Conservation (phyloP, 1,139 yeast species). For the Casaregolazyma suthepensis region DNA sequence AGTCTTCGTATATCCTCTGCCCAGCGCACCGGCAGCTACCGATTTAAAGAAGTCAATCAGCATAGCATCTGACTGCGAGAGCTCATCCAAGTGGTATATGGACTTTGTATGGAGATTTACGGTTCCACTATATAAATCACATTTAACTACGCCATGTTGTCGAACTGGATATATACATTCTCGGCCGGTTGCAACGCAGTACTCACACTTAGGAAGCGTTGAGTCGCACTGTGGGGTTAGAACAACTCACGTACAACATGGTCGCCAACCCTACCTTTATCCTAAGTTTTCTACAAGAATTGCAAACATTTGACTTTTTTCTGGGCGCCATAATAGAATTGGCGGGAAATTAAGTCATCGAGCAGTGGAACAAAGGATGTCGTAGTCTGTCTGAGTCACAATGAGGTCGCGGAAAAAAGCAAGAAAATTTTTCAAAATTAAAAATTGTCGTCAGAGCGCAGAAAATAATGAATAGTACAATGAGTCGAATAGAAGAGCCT, state of each 20-base stretch:
- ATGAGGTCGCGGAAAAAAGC: background rate
- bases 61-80: background rate
- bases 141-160: background rate
- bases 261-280: conserved; percentile 12
- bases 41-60: background rate
- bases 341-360: background rate
- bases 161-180: conserved; percentile 3
- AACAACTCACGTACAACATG: background rate
- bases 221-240: conserved; percentile 5
- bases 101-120: background rate
- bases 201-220: conserved; percentile 9
- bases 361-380: background rate
- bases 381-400: background rate
- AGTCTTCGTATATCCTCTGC: background rate
- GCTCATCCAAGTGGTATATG: background rate
- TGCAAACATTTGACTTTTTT: background rate
- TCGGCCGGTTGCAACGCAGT: conserved; percentile 6
- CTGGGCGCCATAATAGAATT: background rate
- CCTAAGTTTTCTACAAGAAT: conserved; percentile 14
- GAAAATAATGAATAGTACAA: too few relatives aligned
- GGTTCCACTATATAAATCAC: background rate
- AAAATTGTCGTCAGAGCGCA: background rate
- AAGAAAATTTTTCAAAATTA: background rate
- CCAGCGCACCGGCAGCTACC: background rate
- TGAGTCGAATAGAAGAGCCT: too few relatives aligned